Evolutionary conservation across 352 stramenopile genomes (phyloP), one percentile per base, ranked within the genome.

Genomic region (Pythium myriotylum): DNA sequence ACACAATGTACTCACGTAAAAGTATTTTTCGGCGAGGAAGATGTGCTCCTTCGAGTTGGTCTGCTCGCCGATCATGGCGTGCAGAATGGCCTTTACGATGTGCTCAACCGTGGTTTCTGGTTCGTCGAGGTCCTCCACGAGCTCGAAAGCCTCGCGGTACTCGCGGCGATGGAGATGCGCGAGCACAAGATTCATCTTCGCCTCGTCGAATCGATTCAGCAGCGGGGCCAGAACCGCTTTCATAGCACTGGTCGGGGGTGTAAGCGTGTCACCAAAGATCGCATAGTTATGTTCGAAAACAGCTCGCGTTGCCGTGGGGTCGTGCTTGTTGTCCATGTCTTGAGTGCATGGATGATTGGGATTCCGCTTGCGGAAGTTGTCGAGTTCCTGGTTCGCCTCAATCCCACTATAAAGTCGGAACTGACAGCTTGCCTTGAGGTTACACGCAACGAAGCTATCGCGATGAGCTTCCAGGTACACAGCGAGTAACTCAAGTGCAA

Each of bases 351-450:
- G 62, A n/a, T 89, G 76, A 0, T 56, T 65, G 1, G 76, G 76
- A 47, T 77, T 76, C 13, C 76, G 66, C 23, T 89, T 74, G 2
- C 63, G 73, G 22, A 97, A 86, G 37, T 76, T 77, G 29, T 96
- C 89, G 0, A 99, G 78, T 55, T 98, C 93, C 14, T 84, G 62
- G 29, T 89, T 79, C 1, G 79, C 79, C 32, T 85, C 78, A 10
- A 67, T 54, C 1, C 74, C 74, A n/a, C 73, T 80, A 35, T 87
- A 88, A 7, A 90, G 62, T 0, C 68, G 71, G 48, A 79, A 93
- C 47, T 85, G 70, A 58, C 74, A 79, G 48, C 81, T 83, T 19
- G 81, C 84, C 53, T 84, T 84, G 39, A 93, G 59, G 53, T 93
- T 93, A 14, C n/a, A 72, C 8, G 80, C 84, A n/a, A 91, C 75